A percentile compares a stretch with the other conserved stretches of the same genome.
Conservation (phyloP, 805 yeast species). For the Spathaspora passalidarum region DNA sequence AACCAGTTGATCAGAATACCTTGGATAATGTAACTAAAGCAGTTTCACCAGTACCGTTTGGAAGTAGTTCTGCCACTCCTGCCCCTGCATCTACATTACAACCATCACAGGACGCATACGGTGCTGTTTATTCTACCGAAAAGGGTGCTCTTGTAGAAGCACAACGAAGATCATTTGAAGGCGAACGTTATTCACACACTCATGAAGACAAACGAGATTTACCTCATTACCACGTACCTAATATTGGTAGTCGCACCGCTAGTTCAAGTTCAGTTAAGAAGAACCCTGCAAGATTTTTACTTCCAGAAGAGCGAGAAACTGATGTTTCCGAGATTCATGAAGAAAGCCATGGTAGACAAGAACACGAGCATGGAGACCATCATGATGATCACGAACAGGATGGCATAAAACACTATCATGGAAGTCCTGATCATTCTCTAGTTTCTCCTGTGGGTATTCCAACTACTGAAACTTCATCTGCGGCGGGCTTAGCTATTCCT, state of each 20-base stretch:
- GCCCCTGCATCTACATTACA: conserved; percentile 14
- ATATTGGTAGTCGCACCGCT: background rate
- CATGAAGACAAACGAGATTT: background rate
- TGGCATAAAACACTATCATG: background rate
- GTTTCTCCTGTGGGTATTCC: background rate
- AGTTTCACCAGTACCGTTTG: conserved; percentile 10
- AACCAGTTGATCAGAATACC: conserved; percentile 35
- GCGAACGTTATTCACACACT: background rate
- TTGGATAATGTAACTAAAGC: conserved; percentile 13
- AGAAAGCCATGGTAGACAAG: conserved; percentile 2
- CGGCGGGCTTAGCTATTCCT: conserved; percentile 7
- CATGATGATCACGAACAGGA: background rate
- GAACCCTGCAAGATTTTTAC: conserved; percentile 15
- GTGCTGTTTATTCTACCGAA: conserved; percentile 44
- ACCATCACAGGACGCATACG: conserved; percentile 17
- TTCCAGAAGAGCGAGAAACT: conserved; percentile 22
- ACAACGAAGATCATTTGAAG: conserved; percentile 8
- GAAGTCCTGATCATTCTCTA: background rate
- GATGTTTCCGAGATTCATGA: conserved; percentile 22
- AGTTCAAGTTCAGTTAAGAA: background rate
- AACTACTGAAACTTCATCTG: background rate
- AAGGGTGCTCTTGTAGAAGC: conserved; percentile 37
- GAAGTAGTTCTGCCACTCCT: conserved; percentile 16
- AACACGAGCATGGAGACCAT: background rate
- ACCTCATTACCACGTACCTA: conserved; percentile 3